These are phyloP conservation scores for Prunus mongolica DNA, from an alignment of 306 rosid genomes.

Conservation along the genomic window DNA sequence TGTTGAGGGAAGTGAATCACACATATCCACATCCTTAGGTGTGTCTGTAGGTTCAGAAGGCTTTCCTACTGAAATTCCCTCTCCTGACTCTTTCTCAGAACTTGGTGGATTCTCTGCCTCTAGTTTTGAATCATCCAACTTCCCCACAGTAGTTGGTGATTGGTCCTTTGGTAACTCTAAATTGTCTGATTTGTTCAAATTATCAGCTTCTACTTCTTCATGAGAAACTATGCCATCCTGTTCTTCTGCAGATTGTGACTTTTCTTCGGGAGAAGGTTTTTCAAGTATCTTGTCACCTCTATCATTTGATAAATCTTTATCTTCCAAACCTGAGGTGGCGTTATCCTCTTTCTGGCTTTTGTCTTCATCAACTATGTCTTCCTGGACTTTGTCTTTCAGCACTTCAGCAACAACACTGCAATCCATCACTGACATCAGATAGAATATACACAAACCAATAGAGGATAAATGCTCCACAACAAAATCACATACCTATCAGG, in stretches of 20 bases:
- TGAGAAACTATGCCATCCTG: conserved; percentile 22
- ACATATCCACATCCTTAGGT: conserved; percentile 32
- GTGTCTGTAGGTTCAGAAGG: conserved; percentile 31
- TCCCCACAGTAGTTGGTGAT: conserved; percentile 30
- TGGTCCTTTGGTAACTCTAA: conserved; percentile 39
- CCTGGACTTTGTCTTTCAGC: conserved; percentile 32
- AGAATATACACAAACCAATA: conserved; percentile 15
- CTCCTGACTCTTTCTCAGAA: conserved; percentile 39
- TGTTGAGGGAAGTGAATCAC: conserved; percentile 40
- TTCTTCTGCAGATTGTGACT: conserved; percentile 36
- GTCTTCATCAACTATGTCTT: conserved; percentile 29
- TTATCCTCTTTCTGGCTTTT: conserved; percentile 38
- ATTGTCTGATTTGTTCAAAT: conserved; percentile 35
- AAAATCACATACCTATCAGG: conserved; percentile 51
- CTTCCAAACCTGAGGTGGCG: conserved; percentile 30
- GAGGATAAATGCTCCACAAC: conserved; percentile 22
- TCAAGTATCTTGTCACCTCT: conserved; percentile 26
- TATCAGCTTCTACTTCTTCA: conserved; percentile 33
- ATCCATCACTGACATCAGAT: conserved; percentile 26
- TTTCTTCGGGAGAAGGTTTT: conserved; percentile 43
- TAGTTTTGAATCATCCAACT: conserved; percentile 36
- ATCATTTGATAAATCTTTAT: conserved; percentile 33
- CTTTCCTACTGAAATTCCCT: conserved; percentile 37
- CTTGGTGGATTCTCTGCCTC: conserved; percentile 40
- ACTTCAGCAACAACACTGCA: conserved; percentile 38